These are phyloP conservation scores for Suillus plorans DNA, from an alignment of 768 basidiomycete species.

Conservation along the genomic window DNA sequence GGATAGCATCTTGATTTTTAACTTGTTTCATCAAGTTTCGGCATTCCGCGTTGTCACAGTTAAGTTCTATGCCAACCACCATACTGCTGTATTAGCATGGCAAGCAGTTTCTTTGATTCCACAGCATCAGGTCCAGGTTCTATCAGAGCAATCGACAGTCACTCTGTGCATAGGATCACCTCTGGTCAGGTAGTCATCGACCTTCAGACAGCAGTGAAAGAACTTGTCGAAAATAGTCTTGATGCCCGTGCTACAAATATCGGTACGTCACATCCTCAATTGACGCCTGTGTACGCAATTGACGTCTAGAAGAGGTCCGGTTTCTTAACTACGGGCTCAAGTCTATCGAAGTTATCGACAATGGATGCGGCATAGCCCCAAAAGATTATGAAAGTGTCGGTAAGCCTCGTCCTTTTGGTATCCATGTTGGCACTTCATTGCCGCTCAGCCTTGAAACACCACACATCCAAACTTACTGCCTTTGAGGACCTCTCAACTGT, in stretches of 20 bases:
- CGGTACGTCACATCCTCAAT: slow-evolving; percentile 46
- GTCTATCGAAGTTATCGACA: slow-evolving; percentile 86
- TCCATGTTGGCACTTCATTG: slow-evolving; percentile 1
- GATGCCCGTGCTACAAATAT: slow-evolving; percentile 89
- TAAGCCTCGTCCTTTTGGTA: slow-evolving; percentile 32
- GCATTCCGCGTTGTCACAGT: background rate
- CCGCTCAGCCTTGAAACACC: slow-evolving; percentile 76
- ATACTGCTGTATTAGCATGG: slow-evolving; percentile 5
- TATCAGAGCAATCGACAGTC: slow-evolving; percentile 66
- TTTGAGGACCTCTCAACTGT: slow-evolving; percentile 74
- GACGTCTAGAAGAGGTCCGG: slow-evolving; percentile 63
- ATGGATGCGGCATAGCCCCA: slow-evolving; percentile 82
- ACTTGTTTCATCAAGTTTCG: background rate
- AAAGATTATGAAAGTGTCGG: slow-evolving; percentile 79
- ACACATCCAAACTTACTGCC: slow-evolving; percentile 86
- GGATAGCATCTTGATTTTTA: background rate
- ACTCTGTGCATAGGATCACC: slow-evolving; percentile 84
- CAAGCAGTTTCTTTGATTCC: background rate
- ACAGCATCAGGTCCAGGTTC: slow-evolving; percentile 1
- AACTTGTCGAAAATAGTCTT: slow-evolving; percentile 93
- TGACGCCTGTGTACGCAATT: slow-evolving; percentile 1
- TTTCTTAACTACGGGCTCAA: slow-evolving; percentile 87
- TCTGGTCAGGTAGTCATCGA: slow-evolving; percentile 96
- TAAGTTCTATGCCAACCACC: background rate
- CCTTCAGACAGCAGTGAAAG: slow-evolving; percentile 92